phyloP scores from a whole-genome alignment of 805 yeast species.

The Barnettozyma sp. region DNA sequence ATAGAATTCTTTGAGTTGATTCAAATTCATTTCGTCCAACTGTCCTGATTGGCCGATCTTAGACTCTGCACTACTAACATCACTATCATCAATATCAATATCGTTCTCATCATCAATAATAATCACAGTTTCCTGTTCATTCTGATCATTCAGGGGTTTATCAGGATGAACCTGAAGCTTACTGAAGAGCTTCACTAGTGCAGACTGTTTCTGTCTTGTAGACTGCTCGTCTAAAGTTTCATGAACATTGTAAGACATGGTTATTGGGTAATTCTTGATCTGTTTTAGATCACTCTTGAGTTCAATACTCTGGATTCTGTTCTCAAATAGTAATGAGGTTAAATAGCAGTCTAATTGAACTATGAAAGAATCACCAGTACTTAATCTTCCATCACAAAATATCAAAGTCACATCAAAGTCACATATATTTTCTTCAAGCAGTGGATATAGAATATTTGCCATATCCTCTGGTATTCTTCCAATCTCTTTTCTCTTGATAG shows the following conservation, averaged over 20 bases:
- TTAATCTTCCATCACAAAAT: conserved; percentile 48
- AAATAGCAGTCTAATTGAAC: conserved; percentile 65
- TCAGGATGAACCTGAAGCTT: conserved; percentile 32
- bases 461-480: conserved; percentile 71
- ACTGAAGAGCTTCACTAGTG: conserved; percentile 49
- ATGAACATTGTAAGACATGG: conserved; percentile 20
- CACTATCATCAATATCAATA: conserved; percentile 25
- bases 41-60: conserved; percentile 10
- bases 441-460: conserved; percentile 59
- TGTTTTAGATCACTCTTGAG: conserved; percentile 20
- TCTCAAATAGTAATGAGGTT: conserved; percentile 28
- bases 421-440: conserved; percentile 49
- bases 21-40: conserved; percentile 45
- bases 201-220: conserved; percentile 46
- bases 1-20: conserved; percentile 73
- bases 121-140: conserved; percentile 22
- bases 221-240: conserved; percentile 51
- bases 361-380: conserved; percentile 71
- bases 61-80: conserved; percentile 9
- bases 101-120: conserved; percentile 34
- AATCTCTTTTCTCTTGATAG: conserved; percentile 43
- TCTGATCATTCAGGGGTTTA: conserved; percentile 14
- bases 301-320: conserved; percentile 9
- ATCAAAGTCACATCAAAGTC: conserved; percentile 51
- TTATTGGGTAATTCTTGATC: conserved; percentile 8